phyloP scores from a whole-genome alignment of 2,329 filamentous ascomycete species.

The Colletotrichum orchidophilum region DNA sequence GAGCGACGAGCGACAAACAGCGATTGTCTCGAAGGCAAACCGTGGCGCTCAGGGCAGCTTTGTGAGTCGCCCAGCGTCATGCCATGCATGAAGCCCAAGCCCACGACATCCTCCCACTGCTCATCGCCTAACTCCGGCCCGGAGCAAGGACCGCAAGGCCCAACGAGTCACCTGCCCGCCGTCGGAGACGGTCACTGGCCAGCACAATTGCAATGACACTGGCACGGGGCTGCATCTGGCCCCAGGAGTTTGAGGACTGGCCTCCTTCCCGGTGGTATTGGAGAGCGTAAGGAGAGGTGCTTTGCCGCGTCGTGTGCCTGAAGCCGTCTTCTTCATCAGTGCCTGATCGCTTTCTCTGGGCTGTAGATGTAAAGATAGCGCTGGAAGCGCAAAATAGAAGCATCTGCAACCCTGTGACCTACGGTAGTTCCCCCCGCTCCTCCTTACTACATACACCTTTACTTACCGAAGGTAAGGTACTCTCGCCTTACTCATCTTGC shows the following conservation, averaged over 20 bases:
- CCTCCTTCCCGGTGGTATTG: neutral
- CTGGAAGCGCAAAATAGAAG: neutral
- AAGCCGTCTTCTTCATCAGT: neutral
- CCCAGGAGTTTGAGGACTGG: neutral
- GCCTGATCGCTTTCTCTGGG: neutral
- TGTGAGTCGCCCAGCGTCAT: slow-evolving; percentile 14
- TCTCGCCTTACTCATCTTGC: neutral
- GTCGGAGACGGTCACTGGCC: slow-evolving; percentile 7
- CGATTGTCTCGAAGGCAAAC: neutral
- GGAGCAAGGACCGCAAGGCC: neutral
- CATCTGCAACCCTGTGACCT: neutral
- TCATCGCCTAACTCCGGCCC: neutral
- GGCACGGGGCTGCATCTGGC: slow-evolving; percentile 8
- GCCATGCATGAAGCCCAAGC: neutral
- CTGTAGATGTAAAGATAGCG: neutral
- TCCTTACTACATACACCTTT: too few species aligned
- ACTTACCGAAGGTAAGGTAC: neutral
- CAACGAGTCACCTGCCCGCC: slow-evolving; percentile 21
- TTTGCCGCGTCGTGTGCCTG: neutral
- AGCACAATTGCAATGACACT: slow-evolving; percentile 9
- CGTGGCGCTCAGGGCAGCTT: slow-evolving; percentile 26
- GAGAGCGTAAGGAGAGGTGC: neutral
- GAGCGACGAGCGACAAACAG: neutral
- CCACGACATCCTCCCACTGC: neutral
- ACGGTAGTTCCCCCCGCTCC: neutral